Base-by-base conservation (phyloP, 495 filamentous ascomycete genomes). In the Usnea hakonensis region DNA sequence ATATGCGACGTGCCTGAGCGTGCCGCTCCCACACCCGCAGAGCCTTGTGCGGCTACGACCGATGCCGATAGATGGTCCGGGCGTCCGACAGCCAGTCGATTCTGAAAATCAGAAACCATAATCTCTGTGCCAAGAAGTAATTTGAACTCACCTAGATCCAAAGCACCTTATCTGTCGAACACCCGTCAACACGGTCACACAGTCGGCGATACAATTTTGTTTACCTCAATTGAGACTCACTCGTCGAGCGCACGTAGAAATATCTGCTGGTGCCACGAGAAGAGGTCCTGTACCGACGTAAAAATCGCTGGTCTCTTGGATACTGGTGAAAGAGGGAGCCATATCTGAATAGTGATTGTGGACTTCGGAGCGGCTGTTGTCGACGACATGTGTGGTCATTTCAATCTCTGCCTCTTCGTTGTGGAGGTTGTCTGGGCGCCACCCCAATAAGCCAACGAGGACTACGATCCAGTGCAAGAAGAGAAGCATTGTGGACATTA, bases 1-100 rank as follows among this genome's bases (percentile, higher is more conserved):
- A 55, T 55, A 60, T 60, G 38, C 54, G 60, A 56, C 9, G 60
- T 46, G 60, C 43, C 60, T 40, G 60, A 62, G 60, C 59, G 59
- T 55, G 54, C 53, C 60, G 53, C 44, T 28, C 38, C 38, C 38
- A 62, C 38, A 62, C 53, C 60, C 60, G 60, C 40, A n/a, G 21
- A 62, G 41, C 41, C 53, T 57, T 40, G 40, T 62, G 53, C 60
- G 54, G 53, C 28, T 57, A n/a, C 41, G 28, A 19, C 30, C 30
- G 11, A 14, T 55, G 13, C 38, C n/a, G 35, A 54, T 5, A 54
- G 26, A 55, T 43, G 13, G 59, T 26, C 35, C 33, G 36, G 33
- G 44, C 58, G 43, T n/a, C 40, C 13, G 2, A 21, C 32, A 58
- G 14, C 0, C 48, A 32, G 28, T 28, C 26, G 0, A 32, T 19